Evolutionary conservation across 2,329 filamentous ascomycete genomes (phyloP).

Genomic region (Pestalotiopsis sp.): DNA sequence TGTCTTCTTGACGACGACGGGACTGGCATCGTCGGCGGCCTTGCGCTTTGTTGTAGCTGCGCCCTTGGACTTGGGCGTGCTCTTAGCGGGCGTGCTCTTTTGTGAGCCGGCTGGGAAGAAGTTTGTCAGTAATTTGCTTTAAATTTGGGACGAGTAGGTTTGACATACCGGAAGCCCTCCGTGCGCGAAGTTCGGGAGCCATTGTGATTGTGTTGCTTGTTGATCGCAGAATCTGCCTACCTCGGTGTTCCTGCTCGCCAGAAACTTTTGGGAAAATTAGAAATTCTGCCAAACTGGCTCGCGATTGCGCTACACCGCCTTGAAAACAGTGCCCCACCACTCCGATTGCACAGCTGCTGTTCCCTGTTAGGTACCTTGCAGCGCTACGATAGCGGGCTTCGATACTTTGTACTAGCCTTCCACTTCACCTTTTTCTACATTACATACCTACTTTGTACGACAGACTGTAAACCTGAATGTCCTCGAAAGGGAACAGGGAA

Average conservation of each 20-base stretch:
- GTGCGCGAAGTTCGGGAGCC: conserved; percentile 14
- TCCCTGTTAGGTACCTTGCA: background rate
- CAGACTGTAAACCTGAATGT: too few relatives aligned
- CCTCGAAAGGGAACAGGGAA: too few relatives aligned
- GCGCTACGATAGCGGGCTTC: too few relatives aligned
- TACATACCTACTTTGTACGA: too few relatives aligned
- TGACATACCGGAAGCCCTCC: conserved; percentile 12
- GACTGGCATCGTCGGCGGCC: conserved; percentile 47
- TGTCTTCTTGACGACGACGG: conserved; percentile 46
- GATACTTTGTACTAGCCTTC: too few relatives aligned
- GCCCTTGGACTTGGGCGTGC: conserved; percentile 34
- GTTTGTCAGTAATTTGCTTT: background rate
- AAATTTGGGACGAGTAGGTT: background rate
- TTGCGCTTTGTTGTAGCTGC: conserved; percentile 34
- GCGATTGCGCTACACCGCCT: background rate
- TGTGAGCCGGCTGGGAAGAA: conserved; percentile 31
- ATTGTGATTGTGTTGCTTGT: conserved; percentile 10
- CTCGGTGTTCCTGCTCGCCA: background rate
- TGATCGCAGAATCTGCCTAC: background rate
- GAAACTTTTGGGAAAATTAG: conserved; percentile 7
- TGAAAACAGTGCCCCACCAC: background rate
- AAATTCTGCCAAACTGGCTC: conserved; percentile 5
- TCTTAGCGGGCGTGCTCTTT: conserved; percentile 36
- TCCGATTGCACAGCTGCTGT: background rate
- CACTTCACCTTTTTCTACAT: too few relatives aligned